Conservation (phyloP, 225 moss, liverwort and hornwort genomes). For the Bryum argenteum region DNA sequence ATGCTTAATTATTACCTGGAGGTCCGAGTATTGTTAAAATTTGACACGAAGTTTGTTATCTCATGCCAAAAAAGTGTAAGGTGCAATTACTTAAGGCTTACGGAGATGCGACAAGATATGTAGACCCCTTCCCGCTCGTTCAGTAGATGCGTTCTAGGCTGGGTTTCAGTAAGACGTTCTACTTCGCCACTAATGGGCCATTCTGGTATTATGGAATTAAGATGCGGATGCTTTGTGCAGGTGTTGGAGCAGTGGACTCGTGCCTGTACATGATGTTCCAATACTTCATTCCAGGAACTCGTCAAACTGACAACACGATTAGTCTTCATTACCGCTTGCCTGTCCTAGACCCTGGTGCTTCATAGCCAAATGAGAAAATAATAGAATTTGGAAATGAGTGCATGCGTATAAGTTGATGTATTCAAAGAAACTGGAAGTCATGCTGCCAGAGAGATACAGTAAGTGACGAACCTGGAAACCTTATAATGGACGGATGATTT, state of each 20-base stretch:
- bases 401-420: not conserved
- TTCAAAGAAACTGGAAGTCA: not conserved
- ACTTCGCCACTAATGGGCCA: not conserved
- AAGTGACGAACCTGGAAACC: too few relatives aligned
- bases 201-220: slow-evolving; percentile 25
- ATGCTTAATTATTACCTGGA: not conserved
- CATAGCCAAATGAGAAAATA: slow-evolving; percentile 23
- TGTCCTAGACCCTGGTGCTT: slow-evolving; percentile 57
- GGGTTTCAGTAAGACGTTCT: not conserved
- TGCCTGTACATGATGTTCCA: slow-evolving; percentile 98
- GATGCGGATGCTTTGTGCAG: slow-evolving; percentile 45
- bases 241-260: slow-evolving; percentile 77
- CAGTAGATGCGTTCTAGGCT: not conserved
- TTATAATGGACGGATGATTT: too few relatives aligned
- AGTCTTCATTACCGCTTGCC: slow-evolving; percentile 94
- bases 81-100: slow-evolving; percentile 1
- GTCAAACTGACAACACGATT: slow-evolving; percentile 85
- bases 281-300: slow-evolving; percentile 89
- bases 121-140: not conserved
- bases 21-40: slow-evolving; percentile 6
- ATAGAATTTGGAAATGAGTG: slow-evolving; percentile 16
- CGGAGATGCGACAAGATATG: not conserved
- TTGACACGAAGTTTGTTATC: not conserved
- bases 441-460: too few relatives aligned
- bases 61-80: not conserved